These are phyloP conservation scores for Pleurotus salmoneostramineus DNA, from an alignment of 768 basidiomycete genomes.

Conservation along the genomic window DNA sequence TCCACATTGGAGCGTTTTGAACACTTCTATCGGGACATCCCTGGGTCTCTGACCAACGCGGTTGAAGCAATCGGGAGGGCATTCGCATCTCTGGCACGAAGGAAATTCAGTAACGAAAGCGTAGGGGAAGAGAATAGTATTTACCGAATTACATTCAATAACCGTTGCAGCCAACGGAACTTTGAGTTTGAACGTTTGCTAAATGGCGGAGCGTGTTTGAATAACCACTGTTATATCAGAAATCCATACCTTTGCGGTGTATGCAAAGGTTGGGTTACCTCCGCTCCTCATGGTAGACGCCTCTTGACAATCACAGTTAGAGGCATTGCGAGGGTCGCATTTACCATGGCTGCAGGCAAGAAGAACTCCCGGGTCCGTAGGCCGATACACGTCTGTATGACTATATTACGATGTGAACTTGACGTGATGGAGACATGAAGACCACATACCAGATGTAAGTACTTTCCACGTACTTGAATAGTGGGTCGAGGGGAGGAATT, in stretches of 20 bases:
- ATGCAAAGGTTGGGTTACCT: conserved; percentile 33
- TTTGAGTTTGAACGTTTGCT: conserved; percentile 8
- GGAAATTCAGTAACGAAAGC: neutral
- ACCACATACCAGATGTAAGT: conserved; percentile 44
- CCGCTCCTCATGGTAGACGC: conserved; percentile 29
- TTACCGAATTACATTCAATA: conserved; percentile 64
- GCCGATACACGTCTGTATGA: conserved; percentile 10
- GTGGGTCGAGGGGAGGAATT: conserved; percentile 34
- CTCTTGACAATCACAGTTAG: conserved; percentile 45
- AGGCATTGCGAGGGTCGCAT: conserved; percentile 24
- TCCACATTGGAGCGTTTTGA: conserved; percentile 55
- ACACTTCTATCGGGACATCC: conserved; percentile 56
- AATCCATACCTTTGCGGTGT: conserved; percentile 30
- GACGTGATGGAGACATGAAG: neutral
- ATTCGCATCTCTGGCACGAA: conserved; percentile 37
- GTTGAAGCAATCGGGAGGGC: conserved; percentile 44
- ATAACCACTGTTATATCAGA: conserved; percentile 38
- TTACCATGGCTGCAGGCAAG: conserved; percentile 34
- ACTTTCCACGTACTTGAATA: conserved; percentile 51
- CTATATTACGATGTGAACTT: conserved; percentile 8
- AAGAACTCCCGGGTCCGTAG: conserved; percentile 27
- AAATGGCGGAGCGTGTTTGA: conserved; percentile 13
- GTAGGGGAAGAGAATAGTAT: conserved; percentile 5
- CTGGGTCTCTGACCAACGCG: conserved; percentile 61
- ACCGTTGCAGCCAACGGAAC: conserved; percentile 42